Evolutionary conservation across 305 asterid genomes (phyloP).

Genomic region (Rubia tinctorum): DNA sequence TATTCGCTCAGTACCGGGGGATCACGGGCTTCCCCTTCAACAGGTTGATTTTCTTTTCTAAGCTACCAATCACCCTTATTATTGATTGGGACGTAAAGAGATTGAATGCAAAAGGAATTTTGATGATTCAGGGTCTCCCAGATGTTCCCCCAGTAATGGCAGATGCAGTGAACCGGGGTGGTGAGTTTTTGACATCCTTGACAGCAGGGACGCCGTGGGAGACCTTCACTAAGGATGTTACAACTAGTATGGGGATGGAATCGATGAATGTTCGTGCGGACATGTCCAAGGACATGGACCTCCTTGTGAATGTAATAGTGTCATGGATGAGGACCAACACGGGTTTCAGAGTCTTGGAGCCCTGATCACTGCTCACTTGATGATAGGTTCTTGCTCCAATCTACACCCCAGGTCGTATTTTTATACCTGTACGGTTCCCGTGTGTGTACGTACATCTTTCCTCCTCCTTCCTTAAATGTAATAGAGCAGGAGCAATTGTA

Average conservation of each 20-base stretch:
- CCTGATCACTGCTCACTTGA: not conserved
- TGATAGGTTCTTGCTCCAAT: slow-evolving; percentile 1
- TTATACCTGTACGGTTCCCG: too few relatives aligned
- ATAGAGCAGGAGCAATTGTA: too few relatives aligned
- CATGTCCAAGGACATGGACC: slow-evolving; percentile 56
- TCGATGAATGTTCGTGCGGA: slow-evolving; percentile 47
- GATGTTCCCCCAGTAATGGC: slow-evolving; percentile 95
- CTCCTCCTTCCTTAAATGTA: too few relatives aligned
- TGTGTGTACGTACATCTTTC: too few relatives aligned
- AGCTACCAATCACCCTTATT: too few relatives aligned
- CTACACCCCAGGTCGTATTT: too few relatives aligned
- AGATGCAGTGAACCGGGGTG: slow-evolving; percentile 85
- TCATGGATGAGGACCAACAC: slow-evolving; percentile 70
- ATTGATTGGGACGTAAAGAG: not conserved
- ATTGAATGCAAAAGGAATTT: too few relatives aligned
- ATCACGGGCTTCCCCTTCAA: slow-evolving; percentile 88
- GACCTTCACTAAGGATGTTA: slow-evolving; percentile 72
- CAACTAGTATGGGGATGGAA: slow-evolving; percentile 52
- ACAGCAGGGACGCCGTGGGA: slow-evolving; percentile 98
- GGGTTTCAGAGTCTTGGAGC: slow-evolving; percentile 47
- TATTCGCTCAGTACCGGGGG: slow-evolving; percentile 81
- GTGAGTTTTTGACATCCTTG: slow-evolving; percentile 68
- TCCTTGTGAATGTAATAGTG: slow-evolving; percentile 56
- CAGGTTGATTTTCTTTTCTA: slow-evolving; percentile 51
- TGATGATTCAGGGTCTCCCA: slow-evolving; percentile 63